Evolutionary conservation across 768 basidiomycete genomes (phyloP).

Genomic region (Trametes cingulata): DNA sequence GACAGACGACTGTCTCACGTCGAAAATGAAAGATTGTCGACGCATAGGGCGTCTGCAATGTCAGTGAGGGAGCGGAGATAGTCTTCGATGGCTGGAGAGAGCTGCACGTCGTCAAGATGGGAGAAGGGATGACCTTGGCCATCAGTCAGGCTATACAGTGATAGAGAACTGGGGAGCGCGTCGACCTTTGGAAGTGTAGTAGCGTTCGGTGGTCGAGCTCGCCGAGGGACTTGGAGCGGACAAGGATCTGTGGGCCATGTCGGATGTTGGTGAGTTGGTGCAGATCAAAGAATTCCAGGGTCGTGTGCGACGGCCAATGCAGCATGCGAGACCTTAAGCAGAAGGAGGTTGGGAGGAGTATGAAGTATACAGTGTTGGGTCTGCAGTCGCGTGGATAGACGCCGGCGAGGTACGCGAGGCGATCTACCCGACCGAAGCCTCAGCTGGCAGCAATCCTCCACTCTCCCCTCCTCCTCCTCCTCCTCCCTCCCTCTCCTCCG

Average conservation of each 20-base stretch:
- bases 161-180: not conserved
- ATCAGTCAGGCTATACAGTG: not conserved
- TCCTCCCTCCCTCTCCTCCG: not conserved
- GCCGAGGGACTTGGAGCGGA: not conserved
- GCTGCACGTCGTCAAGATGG: not conserved
- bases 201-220: not conserved
- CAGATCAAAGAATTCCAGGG: too few species aligned
- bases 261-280: too few species aligned
- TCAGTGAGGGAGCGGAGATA: slow-evolving; percentile 10
- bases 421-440: slow-evolving; percentile 23
- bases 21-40: slow-evolving; percentile 21
- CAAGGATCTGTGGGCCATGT: not conserved
- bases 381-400: slow-evolving; percentile 11
- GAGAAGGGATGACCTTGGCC: not conserved
- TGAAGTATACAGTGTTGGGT: too few species aligned
- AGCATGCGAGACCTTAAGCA: too few species aligned
- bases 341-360: too few species aligned
- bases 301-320: too few species aligned
- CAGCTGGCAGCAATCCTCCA: slow-evolving; percentile 9
- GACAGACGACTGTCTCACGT: not conserved
- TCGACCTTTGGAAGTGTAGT: not conserved
- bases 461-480: slow-evolving; percentile 12
- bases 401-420: slow-evolving; percentile 14
- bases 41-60: slow-evolving; percentile 17
- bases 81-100: not conserved